Evolutionary conservation across 768 basidiomycete species (phyloP).

Genomic region (Suillus cothurnatus): DNA sequence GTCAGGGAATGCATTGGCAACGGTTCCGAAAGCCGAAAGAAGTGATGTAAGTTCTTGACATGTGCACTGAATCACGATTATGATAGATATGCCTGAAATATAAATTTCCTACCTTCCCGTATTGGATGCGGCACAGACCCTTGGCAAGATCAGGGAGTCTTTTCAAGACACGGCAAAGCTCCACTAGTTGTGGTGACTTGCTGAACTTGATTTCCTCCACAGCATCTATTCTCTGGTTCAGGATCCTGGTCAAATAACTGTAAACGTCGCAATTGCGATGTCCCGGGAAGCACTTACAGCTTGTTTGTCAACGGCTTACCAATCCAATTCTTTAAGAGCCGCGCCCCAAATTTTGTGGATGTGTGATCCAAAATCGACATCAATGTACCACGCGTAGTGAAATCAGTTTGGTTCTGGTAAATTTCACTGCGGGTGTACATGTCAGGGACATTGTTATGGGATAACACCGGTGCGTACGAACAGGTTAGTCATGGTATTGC

Average conservation of each 20-base stretch:
- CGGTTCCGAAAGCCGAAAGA: constrained; percentile 72
- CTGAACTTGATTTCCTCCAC: constrained; percentile 79
- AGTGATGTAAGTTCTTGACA: constrained; percentile 80
- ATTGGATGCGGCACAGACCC: constrained; percentile 87
- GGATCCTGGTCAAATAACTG: constrained; percentile 46
- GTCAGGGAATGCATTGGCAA: constrained; percentile 63
- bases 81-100: background rate
- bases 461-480: constrained; percentile 26
- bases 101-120: constrained; percentile 70
- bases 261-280: constrained; percentile 4
- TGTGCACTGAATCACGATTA: constrained; percentile 56
- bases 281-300: constrained; percentile 18
- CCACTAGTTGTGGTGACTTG: constrained; percentile 60
- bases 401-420: constrained; percentile 89
- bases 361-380: constrained; percentile 88
- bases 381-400: constrained; percentile 70
- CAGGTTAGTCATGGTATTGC: constrained; percentile 85
- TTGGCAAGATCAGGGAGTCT: constrained; percentile 85
- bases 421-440: constrained; percentile 58
- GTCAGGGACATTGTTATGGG: background rate
- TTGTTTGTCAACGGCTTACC: constrained; percentile 79
- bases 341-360: constrained; percentile 84
- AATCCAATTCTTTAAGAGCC: constrained; percentile 84
- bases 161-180: constrained; percentile 68
- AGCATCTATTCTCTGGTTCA: constrained; percentile 80